Evolutionary conservation across 2,329 filamentous ascomycete genomes (phyloP), one percentile per base, ranked within the genome.

Genomic region (Aureobasidium leucospermi): DNA sequence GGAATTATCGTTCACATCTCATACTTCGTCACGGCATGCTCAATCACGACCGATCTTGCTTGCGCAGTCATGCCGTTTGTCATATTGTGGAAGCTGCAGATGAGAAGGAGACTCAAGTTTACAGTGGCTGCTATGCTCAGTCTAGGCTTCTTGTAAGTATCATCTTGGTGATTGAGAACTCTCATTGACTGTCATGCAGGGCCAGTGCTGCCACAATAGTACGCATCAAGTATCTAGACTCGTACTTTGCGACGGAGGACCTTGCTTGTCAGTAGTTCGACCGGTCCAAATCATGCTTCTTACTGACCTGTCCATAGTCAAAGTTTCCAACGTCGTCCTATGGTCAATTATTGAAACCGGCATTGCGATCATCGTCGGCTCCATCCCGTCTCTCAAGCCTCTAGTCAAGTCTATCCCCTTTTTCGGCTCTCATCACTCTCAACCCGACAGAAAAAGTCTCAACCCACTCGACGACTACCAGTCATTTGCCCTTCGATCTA

Each of bases 11-110:
- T 53, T 10, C 23, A 48, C 15, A 51, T 61, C 4, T 52, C 45
- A 10, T 61, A 52, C n/a, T 61, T 61, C 29, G 53, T 61, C 9
- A 57, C 60, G 4, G 60, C 53, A 2, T 58, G 53, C 29, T 61
- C 53, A 2, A 61, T 61, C 5, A 42, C 34, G 2, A 58, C 53
- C 3, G 60, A 61, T 16, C 46, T 52, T 31, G 53, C 60, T 29
- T 61, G 53, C 16, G 39, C 45, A 15, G 49, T 61, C 16, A 36
- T 61, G 29, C 60, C 60, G 6, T 52, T 51, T n/a, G 42, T 58
- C 41, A 58, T 61, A 16, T 41, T 61, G 1, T 61, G 47, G 52
- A 58, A 58, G 13, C 29, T 61, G 8, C 60, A 58, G 19, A 58
- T 61, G 46, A 34, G 34, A 10, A 46, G 32, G 38, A 49, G 32